These are phyloP conservation scores for Melastoma candidum DNA, from an alignment of 441 rosid genomes.

Conservation along the genomic window DNA sequence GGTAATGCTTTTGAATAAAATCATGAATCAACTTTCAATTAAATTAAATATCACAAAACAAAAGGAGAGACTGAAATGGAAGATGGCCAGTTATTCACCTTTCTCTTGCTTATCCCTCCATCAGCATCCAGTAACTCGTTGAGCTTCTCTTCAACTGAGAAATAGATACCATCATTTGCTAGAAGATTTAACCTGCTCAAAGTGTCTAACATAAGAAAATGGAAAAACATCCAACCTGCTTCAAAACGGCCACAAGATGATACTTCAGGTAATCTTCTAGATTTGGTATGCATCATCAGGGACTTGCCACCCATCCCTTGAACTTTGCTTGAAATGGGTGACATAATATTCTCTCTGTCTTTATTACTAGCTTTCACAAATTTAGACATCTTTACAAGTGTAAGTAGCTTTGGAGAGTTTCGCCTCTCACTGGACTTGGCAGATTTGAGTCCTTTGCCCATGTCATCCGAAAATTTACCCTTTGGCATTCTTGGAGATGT, in stretches of 20 bases:
- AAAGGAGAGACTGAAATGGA: no score
- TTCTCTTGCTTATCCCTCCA: constrained; percentile 94
- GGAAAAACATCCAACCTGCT: constrained; percentile 46
- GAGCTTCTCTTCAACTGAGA: constrained; percentile 92
- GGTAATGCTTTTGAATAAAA: no score
- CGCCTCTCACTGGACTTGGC: constrained; percentile 31
- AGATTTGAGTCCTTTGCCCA: constrained; percentile 34
- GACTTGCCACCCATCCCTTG: constrained; percentile 40
- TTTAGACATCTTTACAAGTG: constrained; percentile 49
- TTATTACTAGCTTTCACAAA: constrained; percentile 41
- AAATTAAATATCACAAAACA: no score
- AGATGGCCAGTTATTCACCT: constrained; percentile 25
- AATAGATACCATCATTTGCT: constrained; percentile 15
- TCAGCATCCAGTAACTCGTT: constrained; percentile 89
- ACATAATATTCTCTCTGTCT: constrained; percentile 37
- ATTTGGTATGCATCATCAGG: constrained; percentile 41
- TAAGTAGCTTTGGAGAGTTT: constrained; percentile 39
- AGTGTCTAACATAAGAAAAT: constrained; percentile 3
- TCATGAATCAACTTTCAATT: no score
- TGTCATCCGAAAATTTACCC: constrained; percentile 32
- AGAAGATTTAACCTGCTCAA: background rate
- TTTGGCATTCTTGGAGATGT: constrained; percentile 17
- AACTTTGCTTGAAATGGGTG: constrained; percentile 40
- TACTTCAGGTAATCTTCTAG: constrained; percentile 49
- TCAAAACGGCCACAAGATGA: constrained; percentile 53